phyloP scores from a whole-genome alignment of 768 basidiomycete species.

The Dentipellis fragilis region DNA sequence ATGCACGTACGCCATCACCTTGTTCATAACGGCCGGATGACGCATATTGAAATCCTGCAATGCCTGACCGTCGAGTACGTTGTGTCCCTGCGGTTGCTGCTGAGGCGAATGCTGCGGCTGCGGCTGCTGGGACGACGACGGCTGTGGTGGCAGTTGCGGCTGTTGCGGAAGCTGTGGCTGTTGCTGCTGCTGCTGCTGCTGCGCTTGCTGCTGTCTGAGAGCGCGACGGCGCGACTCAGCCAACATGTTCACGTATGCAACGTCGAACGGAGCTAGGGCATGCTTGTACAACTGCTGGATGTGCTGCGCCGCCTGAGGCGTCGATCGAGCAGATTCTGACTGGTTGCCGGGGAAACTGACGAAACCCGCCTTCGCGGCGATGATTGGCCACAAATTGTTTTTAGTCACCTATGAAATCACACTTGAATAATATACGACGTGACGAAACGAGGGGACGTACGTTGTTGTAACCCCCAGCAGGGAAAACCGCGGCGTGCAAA shows the following conservation, averaged over 20 bases:
- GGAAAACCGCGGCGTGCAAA: neutral
- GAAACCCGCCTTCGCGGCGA: neutral
- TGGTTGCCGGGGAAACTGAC: neutral
- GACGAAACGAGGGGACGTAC: neutral
- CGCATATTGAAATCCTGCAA: neutral
- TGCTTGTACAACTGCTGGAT: neutral
- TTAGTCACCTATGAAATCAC: neutral
- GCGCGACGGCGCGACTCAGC: neutral
- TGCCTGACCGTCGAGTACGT: neutral
- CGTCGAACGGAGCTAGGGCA: neutral
- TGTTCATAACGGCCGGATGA: neutral
- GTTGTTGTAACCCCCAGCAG: neutral
- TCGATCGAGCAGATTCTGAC: neutral
- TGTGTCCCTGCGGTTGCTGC: neutral
- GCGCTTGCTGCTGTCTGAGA: neutral
- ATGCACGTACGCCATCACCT: neutral
- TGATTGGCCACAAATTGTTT: neutral
- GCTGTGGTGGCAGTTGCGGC: neutral
- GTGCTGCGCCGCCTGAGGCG: neutral
- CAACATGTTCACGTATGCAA: neutral
- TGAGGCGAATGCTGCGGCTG: neutral
- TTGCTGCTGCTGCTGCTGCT: neutral
- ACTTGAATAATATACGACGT: neutral
- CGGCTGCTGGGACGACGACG: neutral
- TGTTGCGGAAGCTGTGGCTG: no score